A percentile compares a stretch with the other conserved stretches of the same genome.
phyloP scores from a whole-genome alignment of 306 rosid species.

The Spatholobus suberectus region DNA sequence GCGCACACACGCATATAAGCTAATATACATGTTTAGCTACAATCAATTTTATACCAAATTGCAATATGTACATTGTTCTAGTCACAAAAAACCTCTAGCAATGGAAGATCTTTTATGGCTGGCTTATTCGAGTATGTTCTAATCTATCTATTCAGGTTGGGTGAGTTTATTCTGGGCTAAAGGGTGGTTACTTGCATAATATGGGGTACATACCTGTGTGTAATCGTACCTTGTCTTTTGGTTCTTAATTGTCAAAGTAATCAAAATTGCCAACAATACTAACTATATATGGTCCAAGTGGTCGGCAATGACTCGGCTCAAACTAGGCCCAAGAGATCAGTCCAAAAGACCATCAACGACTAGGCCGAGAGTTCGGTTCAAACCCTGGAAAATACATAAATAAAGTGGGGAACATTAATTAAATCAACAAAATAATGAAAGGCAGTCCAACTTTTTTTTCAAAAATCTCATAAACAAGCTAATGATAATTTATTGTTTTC shows the following conservation, averaged over 20 bases:
- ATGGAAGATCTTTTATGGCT: not conserved
- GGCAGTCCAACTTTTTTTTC: not conserved
- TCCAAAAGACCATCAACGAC: not conserved
- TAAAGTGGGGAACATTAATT: not conserved
- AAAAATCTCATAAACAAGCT: not conserved
- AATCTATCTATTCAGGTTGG: not conserved
- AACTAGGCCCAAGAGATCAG: too few relatives aligned
- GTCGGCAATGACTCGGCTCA: not conserved
- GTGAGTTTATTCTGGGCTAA: not conserved
- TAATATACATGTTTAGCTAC: not conserved
- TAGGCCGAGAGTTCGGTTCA: not conserved
- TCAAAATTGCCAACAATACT: too few relatives aligned
- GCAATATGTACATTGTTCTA: not conserved
- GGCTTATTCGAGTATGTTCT: not conserved
- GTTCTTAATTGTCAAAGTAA: not conserved
- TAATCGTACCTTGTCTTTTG: not conserved
- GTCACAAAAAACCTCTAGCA: not conserved
- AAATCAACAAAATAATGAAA: not conserved
- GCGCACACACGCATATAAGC: not conserved
- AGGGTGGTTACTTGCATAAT: too few relatives aligned
- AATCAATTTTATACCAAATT: not conserved
- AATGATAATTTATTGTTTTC: not conserved
- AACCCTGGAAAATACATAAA: not conserved
- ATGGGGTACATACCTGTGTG: too few relatives aligned
- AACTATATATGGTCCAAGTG: not conserved